These are phyloP conservation scores for Haplosporangium sp. DNA, from an alignment of 371 early-diverging fungal genomes.

Conservation along the genomic window DNA sequence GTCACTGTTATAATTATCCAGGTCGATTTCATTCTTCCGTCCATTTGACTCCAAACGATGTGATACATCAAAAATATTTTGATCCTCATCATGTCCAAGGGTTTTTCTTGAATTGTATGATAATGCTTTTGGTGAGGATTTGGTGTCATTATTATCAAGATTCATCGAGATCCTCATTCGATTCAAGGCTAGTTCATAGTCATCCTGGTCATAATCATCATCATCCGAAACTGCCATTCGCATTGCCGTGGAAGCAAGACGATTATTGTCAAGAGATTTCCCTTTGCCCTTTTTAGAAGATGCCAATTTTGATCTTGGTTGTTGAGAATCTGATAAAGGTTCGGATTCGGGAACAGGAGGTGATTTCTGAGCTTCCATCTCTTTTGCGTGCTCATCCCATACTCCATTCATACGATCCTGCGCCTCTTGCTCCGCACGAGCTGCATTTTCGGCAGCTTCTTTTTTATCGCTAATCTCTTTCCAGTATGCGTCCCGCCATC, in stretches of 20 bases:
- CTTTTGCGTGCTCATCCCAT: constrained; percentile 26
- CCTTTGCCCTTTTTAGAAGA: constrained; percentile 38
- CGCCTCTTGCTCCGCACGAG: constrained; percentile 11
- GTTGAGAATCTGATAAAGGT: neutral
- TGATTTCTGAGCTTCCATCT: neutral
- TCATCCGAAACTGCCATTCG: constrained; percentile 33
- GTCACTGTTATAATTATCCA: constrained; percentile 30
- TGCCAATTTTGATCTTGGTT: constrained; percentile 6
- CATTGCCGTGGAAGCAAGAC: constrained; percentile 29
- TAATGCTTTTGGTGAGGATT: neutral
- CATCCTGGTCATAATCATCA: constrained; percentile 23
- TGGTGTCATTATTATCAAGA: neutral
- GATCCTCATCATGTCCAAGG: neutral
- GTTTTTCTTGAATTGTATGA: no score
- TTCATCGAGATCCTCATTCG: constrained; percentile 46
- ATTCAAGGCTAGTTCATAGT: constrained; percentile 26
- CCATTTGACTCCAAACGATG: neutral
- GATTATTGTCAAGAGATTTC: constrained; percentile 11
- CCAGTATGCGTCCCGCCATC: constrained; percentile 43
- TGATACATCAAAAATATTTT: neutral
- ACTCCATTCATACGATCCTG: constrained; percentile 16
- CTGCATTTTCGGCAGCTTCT: constrained; percentile 8
- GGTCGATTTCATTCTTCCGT: constrained; percentile 23
- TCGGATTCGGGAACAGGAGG: neutral
- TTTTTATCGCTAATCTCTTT: constrained; percentile 10